Conservation (phyloP, 106 monocot species). For the Dactylorhiza incarnata region DNA sequence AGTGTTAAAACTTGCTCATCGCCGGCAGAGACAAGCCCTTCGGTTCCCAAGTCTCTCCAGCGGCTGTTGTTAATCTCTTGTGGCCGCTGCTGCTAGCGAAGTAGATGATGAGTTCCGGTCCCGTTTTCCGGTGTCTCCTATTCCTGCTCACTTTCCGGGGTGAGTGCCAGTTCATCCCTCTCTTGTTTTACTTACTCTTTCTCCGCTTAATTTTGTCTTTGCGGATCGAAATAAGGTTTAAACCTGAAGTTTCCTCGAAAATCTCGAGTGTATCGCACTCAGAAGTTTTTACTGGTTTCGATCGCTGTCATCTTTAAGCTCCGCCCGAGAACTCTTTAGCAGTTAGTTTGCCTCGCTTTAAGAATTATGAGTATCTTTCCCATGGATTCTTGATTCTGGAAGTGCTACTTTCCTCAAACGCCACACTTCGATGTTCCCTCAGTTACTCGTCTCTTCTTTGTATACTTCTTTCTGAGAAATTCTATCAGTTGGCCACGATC, state of each 20-base stretch:
- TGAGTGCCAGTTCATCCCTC: neutral
- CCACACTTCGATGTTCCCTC: neutral
- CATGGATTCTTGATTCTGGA: neutral
- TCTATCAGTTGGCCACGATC: neutral
- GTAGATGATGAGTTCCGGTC: neutral
- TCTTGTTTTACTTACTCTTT: neutral
- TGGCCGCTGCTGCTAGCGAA: neutral
- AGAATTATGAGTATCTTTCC: neutral
- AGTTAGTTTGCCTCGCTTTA: neutral
- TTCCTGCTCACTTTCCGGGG: neutral
- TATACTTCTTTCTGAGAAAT: neutral
- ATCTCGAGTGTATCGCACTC: neutral
- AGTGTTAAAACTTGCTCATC: neutral
- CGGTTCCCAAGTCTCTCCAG: neutral
- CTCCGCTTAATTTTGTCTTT: neutral
- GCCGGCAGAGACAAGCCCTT: neutral
- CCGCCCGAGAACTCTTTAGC: neutral
- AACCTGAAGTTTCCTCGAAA: neutral
- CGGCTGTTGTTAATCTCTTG: neutral
- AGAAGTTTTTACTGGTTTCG: neutral
- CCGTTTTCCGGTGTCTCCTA: slow-evolving; percentile 1
- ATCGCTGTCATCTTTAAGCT: neutral
- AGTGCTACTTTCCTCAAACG: neutral
- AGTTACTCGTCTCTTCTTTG: neutral
- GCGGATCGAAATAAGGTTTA: neutral